Conservation (phyloP, 176 grass and related monocot genomes). For the Juncus inflexus region DNA sequence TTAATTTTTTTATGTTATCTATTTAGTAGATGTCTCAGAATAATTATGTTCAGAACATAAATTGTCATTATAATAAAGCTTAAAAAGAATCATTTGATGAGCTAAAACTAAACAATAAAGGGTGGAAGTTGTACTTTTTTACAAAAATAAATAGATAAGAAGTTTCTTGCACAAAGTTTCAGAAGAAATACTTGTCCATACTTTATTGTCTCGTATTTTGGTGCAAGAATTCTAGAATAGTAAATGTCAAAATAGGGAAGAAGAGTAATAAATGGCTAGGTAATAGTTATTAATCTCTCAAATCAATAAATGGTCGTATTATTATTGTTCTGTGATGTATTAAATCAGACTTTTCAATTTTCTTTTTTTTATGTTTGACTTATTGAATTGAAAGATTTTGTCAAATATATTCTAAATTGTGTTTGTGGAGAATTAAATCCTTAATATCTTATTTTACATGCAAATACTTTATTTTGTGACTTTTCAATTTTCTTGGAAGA, state of each 20-base stretch:
- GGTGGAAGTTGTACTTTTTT: too few species aligned
- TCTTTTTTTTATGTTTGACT: not conserved
- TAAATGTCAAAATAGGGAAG: constrained; percentile 6
- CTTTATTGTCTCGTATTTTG: constrained; percentile 23
- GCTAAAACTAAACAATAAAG: too few species aligned
- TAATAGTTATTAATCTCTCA: constrained; percentile 8
- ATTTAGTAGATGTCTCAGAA: too few species aligned
- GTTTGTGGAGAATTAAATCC: too few species aligned
- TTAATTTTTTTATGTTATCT: too few species aligned
- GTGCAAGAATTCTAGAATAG: constrained; percentile 4
- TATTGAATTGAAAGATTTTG: not conserved
- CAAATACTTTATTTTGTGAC: too few species aligned
- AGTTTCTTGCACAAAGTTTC: constrained; percentile 18
- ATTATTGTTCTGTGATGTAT: constrained; percentile 13
- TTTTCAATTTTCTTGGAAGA: too few species aligned
- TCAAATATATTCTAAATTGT: too few species aligned
- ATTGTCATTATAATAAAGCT: too few species aligned
- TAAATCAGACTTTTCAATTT: constrained; percentile 1
- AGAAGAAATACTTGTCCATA: constrained; percentile 17
- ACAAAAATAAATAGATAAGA: not conserved
- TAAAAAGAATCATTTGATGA: too few species aligned
- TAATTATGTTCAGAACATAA: too few species aligned
- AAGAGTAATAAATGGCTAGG: not conserved
- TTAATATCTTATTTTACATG: too few species aligned
- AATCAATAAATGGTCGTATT: constrained; percentile 11